Evolutionary conservation across 192 early-diverging fungal species (phyloP).

Genomic region (Gryganskiella cystojenkinii): DNA sequence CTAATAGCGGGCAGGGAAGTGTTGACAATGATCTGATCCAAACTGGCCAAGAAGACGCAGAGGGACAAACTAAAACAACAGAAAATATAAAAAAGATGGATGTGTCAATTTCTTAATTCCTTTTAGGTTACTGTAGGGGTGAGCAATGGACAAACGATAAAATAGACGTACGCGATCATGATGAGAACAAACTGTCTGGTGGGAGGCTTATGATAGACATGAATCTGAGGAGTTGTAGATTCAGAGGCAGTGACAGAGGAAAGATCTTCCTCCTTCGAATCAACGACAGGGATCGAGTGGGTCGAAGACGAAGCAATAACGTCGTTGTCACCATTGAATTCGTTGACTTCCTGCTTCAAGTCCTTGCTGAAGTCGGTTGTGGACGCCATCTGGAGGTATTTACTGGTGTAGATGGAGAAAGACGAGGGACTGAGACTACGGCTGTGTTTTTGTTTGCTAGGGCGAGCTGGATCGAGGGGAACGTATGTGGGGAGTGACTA

Average conservation of each 20-base stretch:
- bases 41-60: conserved; percentile 68
- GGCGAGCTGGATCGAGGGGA: too few relatives aligned
- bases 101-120: too few relatives aligned
- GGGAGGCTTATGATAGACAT: conserved; percentile 41
- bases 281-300: too few relatives aligned
- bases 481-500: too few relatives aligned
- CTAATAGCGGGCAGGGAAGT: conserved; percentile 74
- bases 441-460: too few relatives aligned
- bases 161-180: conserved; percentile 34
- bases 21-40: conserved; percentile 81
- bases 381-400: too few relatives aligned
- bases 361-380: too few relatives aligned
- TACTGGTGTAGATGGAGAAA: too few relatives aligned
- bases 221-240: neutral
- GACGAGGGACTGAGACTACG: too few relatives aligned
- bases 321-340: too few relatives aligned
- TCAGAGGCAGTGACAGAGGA: conserved; percentile 39
- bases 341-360: too few relatives aligned
- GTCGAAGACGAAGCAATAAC: too few relatives aligned
- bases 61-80: conserved; percentile 45
- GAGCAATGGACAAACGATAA: neutral
- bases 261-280: conserved; percentile 4
- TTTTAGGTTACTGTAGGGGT: neutral
- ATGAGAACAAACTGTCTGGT: conserved; percentile 39
- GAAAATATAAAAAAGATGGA: neutral